phyloP scores from a whole-genome alignment of 139 green algal genomes.

The Chlorella sp. region DNA sequence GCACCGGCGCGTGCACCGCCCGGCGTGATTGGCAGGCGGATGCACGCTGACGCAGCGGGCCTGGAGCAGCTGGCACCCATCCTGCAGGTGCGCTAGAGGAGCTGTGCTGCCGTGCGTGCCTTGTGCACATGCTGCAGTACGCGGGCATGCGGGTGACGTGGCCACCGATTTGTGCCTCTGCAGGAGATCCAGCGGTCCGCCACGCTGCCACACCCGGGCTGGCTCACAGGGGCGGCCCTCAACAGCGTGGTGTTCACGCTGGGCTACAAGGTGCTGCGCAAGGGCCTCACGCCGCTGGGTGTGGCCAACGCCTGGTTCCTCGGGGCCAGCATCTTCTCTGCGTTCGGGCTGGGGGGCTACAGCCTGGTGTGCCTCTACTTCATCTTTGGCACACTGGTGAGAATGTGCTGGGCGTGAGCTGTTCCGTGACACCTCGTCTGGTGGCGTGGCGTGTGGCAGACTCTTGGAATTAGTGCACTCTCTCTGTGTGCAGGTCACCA shows the following conservation, averaged over 20 bases:
- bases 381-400: constrained; percentile 71
- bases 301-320: constrained; percentile 74
- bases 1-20: no score
- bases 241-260: constrained; percentile 22
- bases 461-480: not conserved
- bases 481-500: constrained; percentile 77
- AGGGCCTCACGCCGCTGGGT: constrained; percentile 64
- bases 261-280: constrained; percentile 64
- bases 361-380: constrained; percentile 93
- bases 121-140: no score
- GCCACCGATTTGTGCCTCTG: no score
- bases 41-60: no score
- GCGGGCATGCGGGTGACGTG: no score
- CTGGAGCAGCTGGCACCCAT: no score
- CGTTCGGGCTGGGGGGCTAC: constrained; percentile 81
- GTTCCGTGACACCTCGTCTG: not conserved
- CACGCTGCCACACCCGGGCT: constrained; percentile 16
- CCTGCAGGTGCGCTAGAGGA: no score
- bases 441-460: not conserved
- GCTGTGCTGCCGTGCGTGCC: no score
- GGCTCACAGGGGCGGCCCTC: constrained; percentile 2
- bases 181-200: constrained; percentile 1
- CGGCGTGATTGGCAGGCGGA: no score
- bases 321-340: constrained; percentile 50
- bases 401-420: no score